These are phyloP conservation scores for Venustampulla echinocandica DNA, from an alignment of 495 filamentous ascomycete species.

Conservation along the genomic window DNA sequence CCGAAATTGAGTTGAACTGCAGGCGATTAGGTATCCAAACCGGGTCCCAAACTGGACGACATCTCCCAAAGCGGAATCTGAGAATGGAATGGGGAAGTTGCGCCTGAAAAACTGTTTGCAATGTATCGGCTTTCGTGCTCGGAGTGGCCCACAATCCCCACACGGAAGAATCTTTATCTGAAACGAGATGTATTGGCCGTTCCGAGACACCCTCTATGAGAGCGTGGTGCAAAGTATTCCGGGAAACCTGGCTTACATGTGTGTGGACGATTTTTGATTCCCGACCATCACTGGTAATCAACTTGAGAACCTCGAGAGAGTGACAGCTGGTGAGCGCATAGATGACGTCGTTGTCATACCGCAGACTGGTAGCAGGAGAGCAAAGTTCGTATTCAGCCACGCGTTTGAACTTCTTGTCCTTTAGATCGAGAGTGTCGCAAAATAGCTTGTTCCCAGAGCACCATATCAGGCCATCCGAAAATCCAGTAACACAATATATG, in stretches of 20 bases:
- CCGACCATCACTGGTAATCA: constrained; percentile 4
- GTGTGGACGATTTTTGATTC: constrained; percentile 24
- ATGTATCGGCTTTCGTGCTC: constrained; percentile 32
- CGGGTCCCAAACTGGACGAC: constrained; percentile 34
- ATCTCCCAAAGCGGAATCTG: constrained; percentile 35
- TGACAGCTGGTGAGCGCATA: constrained; percentile 34
- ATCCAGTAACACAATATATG: constrained; percentile 34
- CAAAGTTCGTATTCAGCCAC: constrained; percentile 30
- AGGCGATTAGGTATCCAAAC: constrained; percentile 11
- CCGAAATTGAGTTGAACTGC: background rate
- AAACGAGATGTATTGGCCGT: constrained; percentile 31
- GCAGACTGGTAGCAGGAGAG: constrained; percentile 35
- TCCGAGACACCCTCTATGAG: constrained; percentile 28
- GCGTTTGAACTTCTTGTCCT: constrained; percentile 34
- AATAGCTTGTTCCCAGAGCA: constrained; percentile 33
- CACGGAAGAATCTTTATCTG: constrained; percentile 38
- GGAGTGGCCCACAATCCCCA: constrained; percentile 43
- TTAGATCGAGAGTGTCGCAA: constrained; percentile 37
- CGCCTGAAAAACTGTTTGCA: constrained; percentile 38
- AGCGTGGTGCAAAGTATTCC: constrained; percentile 28
- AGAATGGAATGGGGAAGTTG: constrained; percentile 40
- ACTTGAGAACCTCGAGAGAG: constrained; percentile 35
- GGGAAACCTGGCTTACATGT: constrained; percentile 15
- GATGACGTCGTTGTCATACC: constrained; percentile 31
- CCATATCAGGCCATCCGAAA: constrained; percentile 36